Percentiles rank a stretch among this genome's conserved stretches.
These are phyloP conservation scores for Phytophthora melonis DNA, from an alignment of 352 stramenopile genomes.

Conservation along the genomic window DNA sequence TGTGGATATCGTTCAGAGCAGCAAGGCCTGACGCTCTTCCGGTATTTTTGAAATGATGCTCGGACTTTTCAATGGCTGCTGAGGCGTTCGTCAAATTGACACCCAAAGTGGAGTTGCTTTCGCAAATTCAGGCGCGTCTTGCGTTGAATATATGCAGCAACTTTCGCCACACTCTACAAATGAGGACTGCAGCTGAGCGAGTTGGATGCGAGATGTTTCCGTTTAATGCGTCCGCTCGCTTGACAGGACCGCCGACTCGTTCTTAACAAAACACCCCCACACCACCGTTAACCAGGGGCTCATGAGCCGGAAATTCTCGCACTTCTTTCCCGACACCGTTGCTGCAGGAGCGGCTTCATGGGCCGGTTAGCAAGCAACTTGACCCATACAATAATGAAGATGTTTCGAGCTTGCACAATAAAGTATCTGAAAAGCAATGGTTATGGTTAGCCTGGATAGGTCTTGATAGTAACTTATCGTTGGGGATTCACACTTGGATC, in stretches of 20 bases:
- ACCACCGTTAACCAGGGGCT: not conserved
- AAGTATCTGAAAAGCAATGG: too few species aligned
- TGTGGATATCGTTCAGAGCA: not conserved
- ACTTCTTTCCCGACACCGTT: not conserved
- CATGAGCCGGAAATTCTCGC: not conserved
- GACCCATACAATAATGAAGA: too few species aligned
- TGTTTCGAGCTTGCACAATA: too few species aligned
- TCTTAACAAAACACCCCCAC: not conserved
- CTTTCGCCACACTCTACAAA: not conserved
- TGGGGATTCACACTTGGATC: too few species aligned
- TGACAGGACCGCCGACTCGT: not conserved
- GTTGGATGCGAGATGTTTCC: not conserved
- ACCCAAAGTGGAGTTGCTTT: not conserved
- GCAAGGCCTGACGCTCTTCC: not conserved
- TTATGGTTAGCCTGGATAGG: too few species aligned
- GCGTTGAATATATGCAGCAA: not conserved
- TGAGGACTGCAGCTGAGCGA: not conserved
- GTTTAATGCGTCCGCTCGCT: not conserved
- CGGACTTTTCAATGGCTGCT: not conserved
- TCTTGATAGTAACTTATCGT: too few species aligned
- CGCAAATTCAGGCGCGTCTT: not conserved
- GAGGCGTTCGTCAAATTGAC: not conserved
- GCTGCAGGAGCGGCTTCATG: not conserved
- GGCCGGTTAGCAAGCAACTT: too few species aligned
- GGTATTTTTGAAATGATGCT: not conserved